These are phyloP conservation scores for Pseudopithomyces maydicus DNA, from an alignment of 2,329 filamentous ascomycete genomes.

Conservation along the genomic window DNA sequence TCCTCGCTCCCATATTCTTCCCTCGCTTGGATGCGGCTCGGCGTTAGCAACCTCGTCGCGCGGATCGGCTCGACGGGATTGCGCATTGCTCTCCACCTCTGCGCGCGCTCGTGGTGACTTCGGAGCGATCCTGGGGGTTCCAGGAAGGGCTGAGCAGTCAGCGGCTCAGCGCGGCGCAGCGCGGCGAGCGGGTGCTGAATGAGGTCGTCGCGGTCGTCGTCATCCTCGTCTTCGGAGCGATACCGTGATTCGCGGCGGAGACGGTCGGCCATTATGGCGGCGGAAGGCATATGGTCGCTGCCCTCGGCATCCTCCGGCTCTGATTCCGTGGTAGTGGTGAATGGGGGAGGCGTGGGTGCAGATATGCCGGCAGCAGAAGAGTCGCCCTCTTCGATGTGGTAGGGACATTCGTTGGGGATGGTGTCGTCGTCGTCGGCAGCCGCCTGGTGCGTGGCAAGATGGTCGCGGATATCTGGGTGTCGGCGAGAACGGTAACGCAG, in stretches of 20 bases:
- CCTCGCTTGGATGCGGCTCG: conserved; percentile 41
- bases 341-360: conserved; percentile 45
- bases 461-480: conserved; percentile 6
- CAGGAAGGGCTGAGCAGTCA: conserved; percentile 16
- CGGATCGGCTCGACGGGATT: conserved; percentile 27
- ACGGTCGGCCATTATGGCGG: conserved; percentile 47
- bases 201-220: conserved; percentile 42
- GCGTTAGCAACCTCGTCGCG: conserved; percentile 34
- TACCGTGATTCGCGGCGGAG: conserved; percentile 45
- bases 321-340: conserved; percentile 46
- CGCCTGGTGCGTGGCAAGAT: conserved; percentile 9
- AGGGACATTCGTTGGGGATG: conserved; percentile 36
- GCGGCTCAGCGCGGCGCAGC: conserved; percentile 27
- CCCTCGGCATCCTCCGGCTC: conserved; percentile 39
- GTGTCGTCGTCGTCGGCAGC: conserved; percentile 24
- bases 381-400: conserved; percentile 27
- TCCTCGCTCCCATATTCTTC: conserved; percentile 24
- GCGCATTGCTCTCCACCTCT: background rate
- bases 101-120: background rate
- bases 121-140: background rate
- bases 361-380: conserved; percentile 32
- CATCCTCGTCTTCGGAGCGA: conserved; percentile 44
- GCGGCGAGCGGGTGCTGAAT: conserved; percentile 24
- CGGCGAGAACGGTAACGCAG: conserved; percentile 24
- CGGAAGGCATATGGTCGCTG: conserved; percentile 45